Evolutionary conservation across 148 eudicot species (phyloP), one percentile per base, ranked within the genome.

Genomic region (Chenopodium suecicum): DNA sequence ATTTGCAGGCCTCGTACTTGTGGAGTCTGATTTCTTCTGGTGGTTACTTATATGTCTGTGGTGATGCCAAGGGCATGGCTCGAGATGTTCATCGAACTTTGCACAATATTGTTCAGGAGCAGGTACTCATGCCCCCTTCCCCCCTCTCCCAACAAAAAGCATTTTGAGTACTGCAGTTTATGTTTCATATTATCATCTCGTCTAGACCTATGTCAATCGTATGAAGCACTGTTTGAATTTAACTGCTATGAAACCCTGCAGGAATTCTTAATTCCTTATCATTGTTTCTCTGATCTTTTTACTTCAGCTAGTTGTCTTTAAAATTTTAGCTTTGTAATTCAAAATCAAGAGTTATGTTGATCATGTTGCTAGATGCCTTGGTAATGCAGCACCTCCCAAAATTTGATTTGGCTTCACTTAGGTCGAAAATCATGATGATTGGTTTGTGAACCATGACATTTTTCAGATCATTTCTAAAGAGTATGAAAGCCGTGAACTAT

Each of bases 61-160:
- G 98, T 79, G 98, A 94, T 88, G 98, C 98, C 48, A 94, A 94
- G 88, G 97, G 97, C 62, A 94, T 94, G 98, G 98, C 98, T 60
- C 84, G 88, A 82, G 98, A 94, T 83, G 98, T 94, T 62, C 98
- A 94, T 70, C 91, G 97, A 41, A 91, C 91, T 63, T 83, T 94
- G 84, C 98, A 94, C 79, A 88, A 90, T 83, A 92, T 94, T 70
- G 92, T 90, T 14, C 90, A 90, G 82, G 93, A 90, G 80, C 98
- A 92, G 95, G 95, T 93, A 86, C 73, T 78, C 73, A 60, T 74
- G 74, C 73, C 32, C 66, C 58, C 19, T 52, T 54, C 80, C 81
- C 69, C 79, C 83, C 48, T 1, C 32, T 1, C 32, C 32, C 32
- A 1, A 31, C 32, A 1, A 31, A 31, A 31, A 31, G 32, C 32